Conservation (phyloP, 768 basidiomycete species). For the Xerocomus brunneocitrinus region DNA sequence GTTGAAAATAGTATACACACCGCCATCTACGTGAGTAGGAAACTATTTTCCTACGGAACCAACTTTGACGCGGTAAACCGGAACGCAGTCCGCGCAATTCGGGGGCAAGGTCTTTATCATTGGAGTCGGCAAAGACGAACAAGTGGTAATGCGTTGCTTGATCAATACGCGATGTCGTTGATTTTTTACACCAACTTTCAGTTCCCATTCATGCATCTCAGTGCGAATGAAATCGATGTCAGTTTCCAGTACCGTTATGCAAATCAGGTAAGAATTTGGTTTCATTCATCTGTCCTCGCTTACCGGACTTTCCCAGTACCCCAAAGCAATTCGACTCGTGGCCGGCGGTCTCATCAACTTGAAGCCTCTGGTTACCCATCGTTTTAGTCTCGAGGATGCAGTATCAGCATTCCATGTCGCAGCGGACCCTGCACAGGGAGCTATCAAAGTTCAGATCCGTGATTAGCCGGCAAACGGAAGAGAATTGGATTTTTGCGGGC, state of each 20-base stretch:
- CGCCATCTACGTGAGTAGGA: slow-evolving; percentile 46
- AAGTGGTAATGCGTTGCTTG: slow-evolving; percentile 36
- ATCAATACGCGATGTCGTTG: not conserved
- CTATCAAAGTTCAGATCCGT: slow-evolving; percentile 65
- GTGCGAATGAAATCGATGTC: slow-evolving; percentile 66
- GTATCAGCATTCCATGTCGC: slow-evolving; percentile 76
- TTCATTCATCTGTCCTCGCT: not conserved
- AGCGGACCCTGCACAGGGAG: slow-evolving; percentile 60
- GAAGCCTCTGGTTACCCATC: slow-evolving; percentile 76
- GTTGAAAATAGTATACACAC: slow-evolving; percentile 58
- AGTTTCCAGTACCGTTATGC: slow-evolving; percentile 67
- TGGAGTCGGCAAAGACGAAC: slow-evolving; percentile 64
- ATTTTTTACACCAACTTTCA: slow-evolving; percentile 12
- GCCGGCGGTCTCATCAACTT: slow-evolving; percentile 67
- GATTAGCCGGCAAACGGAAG: slow-evolving; percentile 33
- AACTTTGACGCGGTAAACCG: not conserved
- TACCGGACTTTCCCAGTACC: slow-evolving; percentile 46
- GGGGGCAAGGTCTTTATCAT: slow-evolving; percentile 69
- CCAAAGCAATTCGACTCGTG: slow-evolving; percentile 80
- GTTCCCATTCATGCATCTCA: slow-evolving; percentile 74
- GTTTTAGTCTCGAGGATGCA: slow-evolving; percentile 68
- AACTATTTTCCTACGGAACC: not conserved
- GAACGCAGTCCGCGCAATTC: slow-evolving; percentile 53
- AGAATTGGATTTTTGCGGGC: too few relatives aligned
- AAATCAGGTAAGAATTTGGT: slow-evolving; percentile 41